Base-by-base conservation (phyloP, 805 yeast genomes). In the Kodamaea neixiangensis region DNA sequence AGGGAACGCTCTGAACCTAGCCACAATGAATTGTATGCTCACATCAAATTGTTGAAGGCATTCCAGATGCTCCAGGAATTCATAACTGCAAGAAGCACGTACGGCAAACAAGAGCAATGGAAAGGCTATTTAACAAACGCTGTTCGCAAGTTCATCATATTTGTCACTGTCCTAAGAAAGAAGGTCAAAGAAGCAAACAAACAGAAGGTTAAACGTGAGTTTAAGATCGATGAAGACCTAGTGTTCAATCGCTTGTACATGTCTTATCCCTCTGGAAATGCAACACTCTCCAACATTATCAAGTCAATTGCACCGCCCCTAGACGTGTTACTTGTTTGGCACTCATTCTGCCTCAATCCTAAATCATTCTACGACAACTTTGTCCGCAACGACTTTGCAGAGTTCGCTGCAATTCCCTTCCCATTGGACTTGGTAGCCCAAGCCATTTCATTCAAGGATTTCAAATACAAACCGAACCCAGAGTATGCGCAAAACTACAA, bases 321-420 rank as follows among this genome's bases (percentile, higher is more conserved):
- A 35, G 67, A 63, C 38, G 58, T 63, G 3, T 15, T 59, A 15
- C 49, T 62, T 58, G 60, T 63, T n/a, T 63, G 66, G 67, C 60
- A 63, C 37, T 52, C 62, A 1, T 58, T 62, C 38, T 39, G 59
- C 22, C 51, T 61, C 46, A 60, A 62, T 33, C 62, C 65, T 3
- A 42, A 44, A 29, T 15, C 56, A 1, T 54, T 47, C 41, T 54
- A 58, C 47, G 63, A 62, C 21, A 47, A 44, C 14, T 54, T 56
- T 35, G 47, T 44, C 7, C 50, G 62, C 18, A 58, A 57, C 41
- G 31, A 54, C 35, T 55, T 60, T 20, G 15, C 50, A 11, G 46
- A 48, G 34, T 59, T 62, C 42, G 48, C 55, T 20, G 38, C 44
- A 11, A 51, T 38, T 42, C 59, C 60, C 4, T 63, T 63, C 42